A percentile compares a stretch with the other conserved stretches of the same genome.
phyloP scores from a whole-genome alignment of 1,139 yeast genomes.

The Ogataea hybrid region DNA sequence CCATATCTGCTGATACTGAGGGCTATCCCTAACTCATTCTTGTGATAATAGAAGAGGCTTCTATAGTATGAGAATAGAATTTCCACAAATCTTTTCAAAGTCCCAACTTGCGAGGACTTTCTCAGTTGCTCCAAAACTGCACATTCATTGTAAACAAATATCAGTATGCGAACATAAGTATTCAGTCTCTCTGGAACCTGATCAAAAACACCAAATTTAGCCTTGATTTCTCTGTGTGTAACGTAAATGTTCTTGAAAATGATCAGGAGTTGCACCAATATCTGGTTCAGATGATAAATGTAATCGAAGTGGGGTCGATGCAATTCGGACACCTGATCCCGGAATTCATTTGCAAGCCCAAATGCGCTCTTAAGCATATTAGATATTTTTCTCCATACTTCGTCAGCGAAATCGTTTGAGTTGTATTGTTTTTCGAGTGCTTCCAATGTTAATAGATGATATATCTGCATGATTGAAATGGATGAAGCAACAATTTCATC shows the following conservation, averaged over 20 bases:
- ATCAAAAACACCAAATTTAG: conserved; percentile 26
- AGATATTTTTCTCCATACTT: conserved; percentile 24
- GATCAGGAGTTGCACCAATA: conserved; percentile 24
- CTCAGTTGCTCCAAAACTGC: conserved; percentile 9
- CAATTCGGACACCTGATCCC: conserved; percentile 4
- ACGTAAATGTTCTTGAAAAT: conserved; percentile 22
- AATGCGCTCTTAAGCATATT: conserved; percentile 23
- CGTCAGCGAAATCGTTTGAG: conserved; percentile 8
- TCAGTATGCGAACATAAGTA: conserved; percentile 20
- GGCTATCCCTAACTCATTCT: conserved; percentile 24
- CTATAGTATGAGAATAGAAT: conserved; percentile 25
- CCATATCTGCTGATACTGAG: conserved; percentile 27
- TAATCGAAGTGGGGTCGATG: conserved; percentile 12
- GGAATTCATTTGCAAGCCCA: conserved; percentile 19
- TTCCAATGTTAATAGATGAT: conserved; percentile 18
- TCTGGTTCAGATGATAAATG: conserved; percentile 19
- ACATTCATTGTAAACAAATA: conserved; percentile 24
- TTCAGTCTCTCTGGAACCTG: conserved; percentile 21
- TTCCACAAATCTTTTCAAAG: conserved; percentile 17
- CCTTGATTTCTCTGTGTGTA: conserved; percentile 19
- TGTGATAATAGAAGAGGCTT: conserved; percentile 22
- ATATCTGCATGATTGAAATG: conserved; percentile 16
- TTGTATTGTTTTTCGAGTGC: conserved; percentile 12
- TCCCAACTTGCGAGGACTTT: not conserved
- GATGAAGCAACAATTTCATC: conserved; percentile 24